Evolutionary conservation across 805 yeast genomes (phyloP), one percentile per base, ranked within the genome.

Genomic region (Teunomyces panamensis): DNA sequence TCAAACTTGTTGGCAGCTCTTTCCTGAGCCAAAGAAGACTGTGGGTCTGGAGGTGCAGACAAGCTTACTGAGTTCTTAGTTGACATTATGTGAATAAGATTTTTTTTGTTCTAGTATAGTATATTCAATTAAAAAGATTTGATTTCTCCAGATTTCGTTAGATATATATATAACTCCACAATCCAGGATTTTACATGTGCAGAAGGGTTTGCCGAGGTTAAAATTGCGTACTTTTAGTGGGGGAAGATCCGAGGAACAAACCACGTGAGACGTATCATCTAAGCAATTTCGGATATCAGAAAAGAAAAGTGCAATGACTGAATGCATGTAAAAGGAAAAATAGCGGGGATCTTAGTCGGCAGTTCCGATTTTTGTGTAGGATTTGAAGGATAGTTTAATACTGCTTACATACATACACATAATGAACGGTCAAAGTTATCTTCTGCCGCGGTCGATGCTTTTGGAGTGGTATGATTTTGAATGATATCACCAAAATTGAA

Each of bases 1-100:
- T 63, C 57, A 48, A 83, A 69, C 30, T 64, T 59, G 20, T 78
- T 74, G 26, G 56, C 51, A 2, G 62, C 57, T 53, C 88, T 71
- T 55, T 82, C 87, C 32, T 62, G 58, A 33, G 64, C 68, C 45
- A 77, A 57, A 33, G 57, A 58, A 35, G 57, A 52, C 11, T 58
- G 52, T 6, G 78, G 77, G 54, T 69, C 70, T 4, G 67, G 67
- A 10, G 46, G 46, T 28, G 51, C 46, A 20, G 44, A 28, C 7
- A 46, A 37, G 44, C 49, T 49, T 13, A 49, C 51, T 16, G 51
- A 45, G 41, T 49, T 45, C 36, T 16, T 49, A 30, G 46, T 34
- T 30, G 44, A 43, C 50, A 48, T 48, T 27, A 27, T 48, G 42
- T 13, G 29, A 14, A 29, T 24, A 27, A 13, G 9, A n/a, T 34